These are phyloP conservation scores for carrot (Daucus carota) DNA, from an alignment of 129 eudicot species.

Conservation along the genomic window DH1_v3.0 NC_030387.2:3079501-3080000, in stretches of 20 bases:
- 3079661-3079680: not conserved
- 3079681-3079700: not conserved
- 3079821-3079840: not conserved
- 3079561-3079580: not conserved
- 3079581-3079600: not conserved
- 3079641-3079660: not conserved
- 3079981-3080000: not conserved
- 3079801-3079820: not conserved
- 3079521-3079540: not conserved
- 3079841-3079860: not conserved
- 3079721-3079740: not conserved
- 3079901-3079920: not conserved
- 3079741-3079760: not conserved
- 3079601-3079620: not conserved
- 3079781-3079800: not conserved
- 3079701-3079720: not conserved
- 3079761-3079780: not conserved
- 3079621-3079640: not conserved
- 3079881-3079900: not conserved
- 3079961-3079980: too few species aligned
- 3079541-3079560: not conserved
- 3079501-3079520: not conserved
- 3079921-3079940: not conserved
- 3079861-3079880: not conserved
- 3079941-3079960: not conserved